phyloP scores from a whole-genome alignment of 495 filamentous ascomycete species.

The Neurospora terricola region DNA sequence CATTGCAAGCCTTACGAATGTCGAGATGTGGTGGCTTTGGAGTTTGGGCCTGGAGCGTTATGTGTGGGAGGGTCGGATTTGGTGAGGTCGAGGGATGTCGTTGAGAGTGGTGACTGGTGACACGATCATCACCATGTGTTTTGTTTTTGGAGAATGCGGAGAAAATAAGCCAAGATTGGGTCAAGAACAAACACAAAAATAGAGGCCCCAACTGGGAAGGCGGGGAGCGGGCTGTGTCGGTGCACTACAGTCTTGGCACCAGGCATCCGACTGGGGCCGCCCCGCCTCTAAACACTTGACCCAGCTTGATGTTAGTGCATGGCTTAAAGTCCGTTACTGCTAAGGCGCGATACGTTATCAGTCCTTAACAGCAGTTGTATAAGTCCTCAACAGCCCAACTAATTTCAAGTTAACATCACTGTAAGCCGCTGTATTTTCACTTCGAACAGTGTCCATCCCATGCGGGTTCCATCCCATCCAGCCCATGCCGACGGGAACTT shows the following conservation, averaged over 20 bases:
- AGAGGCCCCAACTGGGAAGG: background rate
- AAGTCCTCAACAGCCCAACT: background rate
- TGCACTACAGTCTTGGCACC: background rate
- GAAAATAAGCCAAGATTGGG: background rate
- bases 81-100: background rate
- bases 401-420: background rate
- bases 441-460: background rate
- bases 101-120: background rate
- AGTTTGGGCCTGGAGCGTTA: background rate
- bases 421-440: background rate
- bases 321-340: background rate
- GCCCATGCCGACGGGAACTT: background rate
- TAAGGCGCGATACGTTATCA: accelerated
- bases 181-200: background rate
- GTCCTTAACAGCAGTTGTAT: background rate
- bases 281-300: background rate
- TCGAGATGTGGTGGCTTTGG: background rate
- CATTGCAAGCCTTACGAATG: background rate
- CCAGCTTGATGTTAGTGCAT: background rate
- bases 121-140: background rate
- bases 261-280: background rate
- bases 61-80: background rate
- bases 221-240: background rate
- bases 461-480: background rate
- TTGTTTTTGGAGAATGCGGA: background rate